These are phyloP conservation scores for Actinidia arguta DNA, from an alignment of 179 eudicot genomes.

Conservation along the genomic window DNA sequence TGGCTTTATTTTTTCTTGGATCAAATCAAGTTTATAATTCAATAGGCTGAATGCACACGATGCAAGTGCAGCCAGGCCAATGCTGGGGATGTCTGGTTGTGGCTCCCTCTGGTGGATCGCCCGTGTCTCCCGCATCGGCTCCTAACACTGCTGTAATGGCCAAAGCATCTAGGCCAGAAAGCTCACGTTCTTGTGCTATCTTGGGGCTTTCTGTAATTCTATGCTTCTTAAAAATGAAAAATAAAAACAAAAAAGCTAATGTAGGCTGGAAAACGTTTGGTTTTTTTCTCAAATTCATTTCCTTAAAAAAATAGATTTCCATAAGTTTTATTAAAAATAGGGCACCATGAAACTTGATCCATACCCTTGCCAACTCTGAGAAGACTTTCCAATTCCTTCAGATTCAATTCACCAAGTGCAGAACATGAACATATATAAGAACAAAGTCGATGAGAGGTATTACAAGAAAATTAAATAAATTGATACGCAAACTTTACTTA, in stretches of 20 bases:
- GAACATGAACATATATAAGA: constrained; percentile 73
- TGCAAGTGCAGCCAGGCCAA: constrained; percentile 93
- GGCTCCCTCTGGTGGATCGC: constrained; percentile 61
- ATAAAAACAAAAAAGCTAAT: background rate
- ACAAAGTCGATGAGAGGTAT: constrained; percentile 4
- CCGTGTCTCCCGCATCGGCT: constrained; percentile 51
- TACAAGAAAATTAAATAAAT: too few species aligned
- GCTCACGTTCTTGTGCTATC: constrained; percentile 50
- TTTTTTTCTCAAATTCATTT: constrained; percentile 1
- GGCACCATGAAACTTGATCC: constrained; percentile 23
- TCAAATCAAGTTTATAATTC: background rate
- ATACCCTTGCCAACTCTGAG: constrained; percentile 60
- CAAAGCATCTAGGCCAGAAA: constrained; percentile 82
- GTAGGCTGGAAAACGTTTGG: background rate
- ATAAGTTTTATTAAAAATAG: constrained; percentile 10
- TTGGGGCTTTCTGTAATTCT: constrained; percentile 45
- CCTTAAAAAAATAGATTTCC: background rate
- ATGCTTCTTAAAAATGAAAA: constrained; percentile 47
- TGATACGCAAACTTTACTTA: too few species aligned
- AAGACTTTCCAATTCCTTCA: constrained; percentile 62
- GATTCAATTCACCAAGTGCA: constrained; percentile 62
- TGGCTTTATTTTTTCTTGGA: too few species aligned
- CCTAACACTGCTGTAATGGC: constrained; percentile 83
- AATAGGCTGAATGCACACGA: constrained; percentile 97
- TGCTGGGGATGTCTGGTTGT: constrained; percentile 98